Base-by-base conservation (phyloP, 371 early-diverging fungal genomes). In the Mucor ambiguus region DNA sequence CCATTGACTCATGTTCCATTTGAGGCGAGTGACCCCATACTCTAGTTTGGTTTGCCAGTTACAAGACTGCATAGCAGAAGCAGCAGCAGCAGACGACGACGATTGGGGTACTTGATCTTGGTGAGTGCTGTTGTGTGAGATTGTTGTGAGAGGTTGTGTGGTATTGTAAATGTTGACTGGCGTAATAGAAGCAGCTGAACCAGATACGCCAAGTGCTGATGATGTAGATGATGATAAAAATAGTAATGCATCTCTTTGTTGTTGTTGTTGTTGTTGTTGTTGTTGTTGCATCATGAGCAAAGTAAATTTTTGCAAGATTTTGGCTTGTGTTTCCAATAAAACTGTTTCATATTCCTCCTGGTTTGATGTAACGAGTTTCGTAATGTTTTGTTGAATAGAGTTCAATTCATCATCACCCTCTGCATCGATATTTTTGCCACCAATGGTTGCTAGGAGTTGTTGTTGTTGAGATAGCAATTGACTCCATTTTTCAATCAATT, bases 1-100 rank as follows among this genome's bases (percentile, higher is more conserved):
- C 66, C 67, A 67, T 58, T 70, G 70, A 46, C 61, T 67, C 29
- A 73, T 18, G 20, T 55, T 64, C 74, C 74, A 73, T 58, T 68
- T 68, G 20, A 64, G 54, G 18, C 48, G 56, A 29, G 63, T 32
- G 8, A 62, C 7, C 4, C 52, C 22, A 62, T 49, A 70, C 22
- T 65, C 70, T 7, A 70, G 3, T 59, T 70, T 65, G 43, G 70
- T 70, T 48, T 66, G 70, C 70, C 70, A 70, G 59, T 24, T 62
- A 12, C 24, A 28, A 28, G 52, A 52, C 12, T 12, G n/a, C 9
- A 46, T 4, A 46, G n/a, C 41, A 41, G 41, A 18, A 41, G 41
- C 18, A 41, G 41, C 30, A 32, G 46, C 10, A 61, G 29, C 16
- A 12, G 37, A 3, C 37, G 12, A 35, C 7, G 37, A 12, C 37